A percentile compares a stretch with the other conserved stretches of the same genome.
Conservation (phyloP, 2,329 filamentous ascomycete genomes). For the Cryphonectria nitschkei region DNA sequence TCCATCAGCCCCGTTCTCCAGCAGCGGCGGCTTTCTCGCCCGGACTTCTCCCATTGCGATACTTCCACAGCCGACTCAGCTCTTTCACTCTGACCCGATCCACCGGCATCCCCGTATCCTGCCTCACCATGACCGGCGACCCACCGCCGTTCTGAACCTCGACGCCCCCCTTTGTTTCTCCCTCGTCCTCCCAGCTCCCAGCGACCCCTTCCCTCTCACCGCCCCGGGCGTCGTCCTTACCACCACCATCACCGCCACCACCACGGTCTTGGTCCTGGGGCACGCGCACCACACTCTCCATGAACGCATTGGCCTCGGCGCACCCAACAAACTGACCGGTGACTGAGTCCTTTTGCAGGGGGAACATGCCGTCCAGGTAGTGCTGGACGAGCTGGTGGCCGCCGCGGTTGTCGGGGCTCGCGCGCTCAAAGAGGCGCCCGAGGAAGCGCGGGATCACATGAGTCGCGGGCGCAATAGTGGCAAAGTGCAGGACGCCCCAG, state of each 20-base stretch:
- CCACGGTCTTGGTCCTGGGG: conserved; percentile 40
- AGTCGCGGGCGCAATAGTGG: conserved; percentile 45
- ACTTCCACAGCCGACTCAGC: conserved; percentile 64
- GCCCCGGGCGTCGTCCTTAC: conserved; percentile 49
- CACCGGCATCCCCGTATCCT: conserved; percentile 31
- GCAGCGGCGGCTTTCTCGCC: conserved; percentile 45
- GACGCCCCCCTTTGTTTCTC: conserved; percentile 39
- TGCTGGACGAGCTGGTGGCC: conserved; percentile 65
- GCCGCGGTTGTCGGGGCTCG: conserved; percentile 45
- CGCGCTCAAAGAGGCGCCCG: conserved; percentile 62
- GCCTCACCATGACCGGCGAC: conserved; percentile 31
- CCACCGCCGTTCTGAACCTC: conserved; percentile 36
- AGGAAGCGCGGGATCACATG: conserved; percentile 62
- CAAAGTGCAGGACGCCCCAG: conserved; percentile 75
- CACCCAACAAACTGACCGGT: conserved; percentile 46
- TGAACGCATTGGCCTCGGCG: conserved; percentile 54
- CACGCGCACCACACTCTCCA: conserved; percentile 59
- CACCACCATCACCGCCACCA: conserved; percentile 44
- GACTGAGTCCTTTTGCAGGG: conserved; percentile 47
- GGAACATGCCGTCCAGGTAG: conserved; percentile 66
- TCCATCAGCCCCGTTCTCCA: conserved; percentile 33
- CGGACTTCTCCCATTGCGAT: conserved; percentile 62
- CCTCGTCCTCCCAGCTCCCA: conserved; percentile 50
- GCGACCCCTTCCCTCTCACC: conserved; percentile 52
- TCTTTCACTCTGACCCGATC: conserved; percentile 58